Evolutionary conservation across 768 basidiomycete genomes (phyloP).

Genomic region (Gymnopilus junonius): DNA sequence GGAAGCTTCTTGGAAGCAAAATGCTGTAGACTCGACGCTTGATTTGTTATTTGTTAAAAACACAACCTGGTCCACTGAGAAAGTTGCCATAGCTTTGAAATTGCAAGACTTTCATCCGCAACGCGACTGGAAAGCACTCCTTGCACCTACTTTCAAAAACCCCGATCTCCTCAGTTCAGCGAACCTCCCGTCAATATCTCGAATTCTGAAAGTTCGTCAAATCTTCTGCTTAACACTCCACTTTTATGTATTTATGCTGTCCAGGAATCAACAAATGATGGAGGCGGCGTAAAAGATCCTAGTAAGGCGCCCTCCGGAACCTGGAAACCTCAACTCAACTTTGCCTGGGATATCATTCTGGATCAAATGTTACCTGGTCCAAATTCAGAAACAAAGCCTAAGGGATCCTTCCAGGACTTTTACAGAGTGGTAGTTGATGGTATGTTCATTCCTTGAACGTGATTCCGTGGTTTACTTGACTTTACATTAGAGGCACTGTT

Average conservation of each 20-base stretch:
- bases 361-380: constrained; percentile 68
- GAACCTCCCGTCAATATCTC: constrained; percentile 78
- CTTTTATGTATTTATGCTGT: constrained; percentile 13
- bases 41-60: constrained; percentile 57
- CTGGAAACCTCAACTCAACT: constrained; percentile 93
- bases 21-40: constrained; percentile 58
- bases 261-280: constrained; percentile 63
- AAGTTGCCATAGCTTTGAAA: constrained; percentile 77
- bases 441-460: constrained; percentile 37
- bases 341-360: constrained; percentile 86
- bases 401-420: constrained; percentile 86
- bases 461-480: neutral
- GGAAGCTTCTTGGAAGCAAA: constrained; percentile 70
- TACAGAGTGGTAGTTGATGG: constrained; percentile 92
- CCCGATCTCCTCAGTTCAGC: constrained; percentile 64
- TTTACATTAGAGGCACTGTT: constrained; percentile 80
- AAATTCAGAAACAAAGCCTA: constrained; percentile 38
- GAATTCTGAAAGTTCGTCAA: constrained; percentile 74
- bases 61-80: constrained; percentile 83
- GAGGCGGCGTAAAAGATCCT: constrained; percentile 52
- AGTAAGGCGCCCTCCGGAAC: constrained; percentile 55
- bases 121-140: constrained; percentile 66
- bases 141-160: constrained; percentile 80
- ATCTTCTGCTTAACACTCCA: neutral
- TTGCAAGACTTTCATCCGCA: constrained; percentile 65